Percentiles rank a stretch among this genome's conserved stretches.
These are phyloP conservation scores for Monilinia vaccinii-corymbosi DNA, from an alignment of 2,329 filamentous ascomycete species.

Conservation along the genomic window DNA sequence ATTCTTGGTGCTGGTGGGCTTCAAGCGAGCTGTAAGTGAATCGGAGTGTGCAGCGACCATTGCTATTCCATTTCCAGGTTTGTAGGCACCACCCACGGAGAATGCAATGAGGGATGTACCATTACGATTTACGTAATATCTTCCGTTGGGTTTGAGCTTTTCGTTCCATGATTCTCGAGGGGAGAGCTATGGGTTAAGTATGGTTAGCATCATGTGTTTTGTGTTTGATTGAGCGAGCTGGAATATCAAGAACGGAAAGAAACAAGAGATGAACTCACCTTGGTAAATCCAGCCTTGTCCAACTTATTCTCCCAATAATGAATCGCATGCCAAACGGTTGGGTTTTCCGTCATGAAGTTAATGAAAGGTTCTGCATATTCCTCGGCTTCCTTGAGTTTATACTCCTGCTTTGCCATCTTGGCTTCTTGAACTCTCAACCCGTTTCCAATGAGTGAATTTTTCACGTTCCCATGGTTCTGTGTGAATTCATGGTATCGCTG, in stretches of 20 bases:
- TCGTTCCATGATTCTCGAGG: constrained; percentile 69
- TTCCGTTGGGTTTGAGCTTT: constrained; percentile 68
- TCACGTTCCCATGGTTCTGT: not conserved
- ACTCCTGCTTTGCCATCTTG: not conserved
- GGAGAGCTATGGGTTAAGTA: constrained; percentile 44
- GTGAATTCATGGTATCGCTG: constrained; percentile 17
- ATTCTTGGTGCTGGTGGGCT: constrained; percentile 82
- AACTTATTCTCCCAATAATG: constrained; percentile 68
- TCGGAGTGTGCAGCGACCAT: constrained; percentile 92
- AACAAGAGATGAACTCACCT: constrained; percentile 38
- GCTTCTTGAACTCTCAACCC: not conserved
- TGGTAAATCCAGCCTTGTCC: constrained; percentile 61
- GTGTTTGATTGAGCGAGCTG: not conserved
- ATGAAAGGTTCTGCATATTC: constrained; percentile 77
- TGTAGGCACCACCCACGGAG: constrained; percentile 68
- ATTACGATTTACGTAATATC: constrained; percentile 84
- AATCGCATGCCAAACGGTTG: constrained; percentile 88
- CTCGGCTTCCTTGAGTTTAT: constrained; percentile 36
- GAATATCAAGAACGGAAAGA: not conserved
- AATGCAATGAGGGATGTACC: constrained; percentile 81
- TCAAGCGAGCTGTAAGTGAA: constrained; percentile 80
- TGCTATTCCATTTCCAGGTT: constrained; percentile 75
- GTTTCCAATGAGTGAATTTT: not conserved
- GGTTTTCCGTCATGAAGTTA: constrained; percentile 80
- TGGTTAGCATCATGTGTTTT: not conserved